Evolutionary conservation across 179 eudicot genomes (phyloP).

Genomic region (Corrigiola litoralis): DNA sequence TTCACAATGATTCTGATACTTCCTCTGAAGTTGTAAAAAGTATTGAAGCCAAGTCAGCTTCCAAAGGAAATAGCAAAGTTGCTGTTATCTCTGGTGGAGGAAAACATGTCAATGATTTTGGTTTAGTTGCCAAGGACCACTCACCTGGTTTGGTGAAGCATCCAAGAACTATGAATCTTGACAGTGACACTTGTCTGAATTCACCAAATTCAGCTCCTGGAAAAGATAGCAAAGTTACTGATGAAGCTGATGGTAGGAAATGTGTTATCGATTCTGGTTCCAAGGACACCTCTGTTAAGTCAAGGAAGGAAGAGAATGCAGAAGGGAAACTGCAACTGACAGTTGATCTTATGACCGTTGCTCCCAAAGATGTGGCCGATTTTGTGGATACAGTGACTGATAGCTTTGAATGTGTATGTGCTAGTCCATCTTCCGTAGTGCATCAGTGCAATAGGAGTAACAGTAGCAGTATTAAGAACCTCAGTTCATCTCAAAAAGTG

Average conservation of each 20-base stretch:
- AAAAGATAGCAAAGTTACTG: background rate
- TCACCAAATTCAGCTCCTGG: background rate
- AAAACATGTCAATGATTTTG: background rate
- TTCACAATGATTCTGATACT: background rate
- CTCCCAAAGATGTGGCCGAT: background rate
- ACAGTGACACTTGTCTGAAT: background rate
- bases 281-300: background rate
- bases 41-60: background rate
- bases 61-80: background rate
- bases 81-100: conserved; percentile 11
- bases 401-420: background rate
- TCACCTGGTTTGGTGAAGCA: background rate
- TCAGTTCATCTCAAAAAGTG: background rate
- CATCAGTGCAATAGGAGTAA: background rate
- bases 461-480: background rate
- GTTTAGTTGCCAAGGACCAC: background rate
- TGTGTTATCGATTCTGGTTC: background rate
- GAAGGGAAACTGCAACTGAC: background rate
- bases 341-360: background rate
- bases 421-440: background rate
- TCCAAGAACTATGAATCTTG: background rate
- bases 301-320: no score
- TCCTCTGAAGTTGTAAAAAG: background rate
- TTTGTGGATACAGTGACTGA: background rate
- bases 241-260: conserved; percentile 9